These are phyloP conservation scores for Blastobotrys malaysiensis DNA, from an alignment of 1,139 yeast genomes.

Conservation along the genomic window DNA sequence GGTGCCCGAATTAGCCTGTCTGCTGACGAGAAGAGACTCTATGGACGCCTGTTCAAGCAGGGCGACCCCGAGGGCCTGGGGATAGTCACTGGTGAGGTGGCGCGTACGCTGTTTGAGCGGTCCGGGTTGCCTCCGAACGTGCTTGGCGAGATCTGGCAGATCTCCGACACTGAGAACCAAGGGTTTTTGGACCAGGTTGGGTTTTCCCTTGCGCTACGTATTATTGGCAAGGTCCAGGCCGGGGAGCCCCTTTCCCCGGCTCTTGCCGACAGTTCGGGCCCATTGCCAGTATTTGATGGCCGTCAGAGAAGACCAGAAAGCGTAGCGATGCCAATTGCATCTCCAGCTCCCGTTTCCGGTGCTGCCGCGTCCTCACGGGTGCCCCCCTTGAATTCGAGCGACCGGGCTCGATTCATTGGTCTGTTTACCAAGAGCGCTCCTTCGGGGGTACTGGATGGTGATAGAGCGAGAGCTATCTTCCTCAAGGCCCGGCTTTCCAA, in stretches of 20 bases:
- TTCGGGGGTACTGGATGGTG: slow-evolving; percentile 58
- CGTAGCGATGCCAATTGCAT: slow-evolving; percentile 23
- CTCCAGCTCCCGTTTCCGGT: slow-evolving; percentile 18
- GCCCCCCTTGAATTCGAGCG: slow-evolving; percentile 59
- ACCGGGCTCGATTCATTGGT: slow-evolving; percentile 64
- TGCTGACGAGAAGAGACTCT: slow-evolving; percentile 70
- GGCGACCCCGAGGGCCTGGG: slow-evolving; percentile 79
- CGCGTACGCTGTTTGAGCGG: slow-evolving; percentile 79
- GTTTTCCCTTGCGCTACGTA: slow-evolving; percentile 79
- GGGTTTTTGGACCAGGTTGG: slow-evolving; percentile 82
- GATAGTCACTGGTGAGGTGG: slow-evolving; percentile 82
- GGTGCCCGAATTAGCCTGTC: slow-evolving; percentile 41
- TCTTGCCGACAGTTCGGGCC: slow-evolving; percentile 51
- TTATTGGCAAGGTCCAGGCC: slow-evolving; percentile 82
- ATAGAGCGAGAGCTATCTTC: slow-evolving; percentile 76
- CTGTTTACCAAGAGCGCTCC: slow-evolving; percentile 69
- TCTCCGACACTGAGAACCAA: slow-evolving; percentile 76
- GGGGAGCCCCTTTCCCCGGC: slow-evolving; percentile 54
- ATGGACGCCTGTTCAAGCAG: slow-evolving; percentile 67
- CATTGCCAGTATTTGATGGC: slow-evolving; percentile 40
- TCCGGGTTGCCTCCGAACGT: slow-evolving; percentile 75
- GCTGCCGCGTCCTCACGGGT: slow-evolving; percentile 35
- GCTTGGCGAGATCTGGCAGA: slow-evolving; percentile 90
- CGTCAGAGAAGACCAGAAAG: slow-evolving; percentile 14
- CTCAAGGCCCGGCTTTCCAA: slow-evolving; percentile 81